These are phyloP conservation scores for Sclerotinia borealis DNA, from an alignment of 2,329 filamentous ascomycete genomes.

Conservation along the genomic window DNA sequence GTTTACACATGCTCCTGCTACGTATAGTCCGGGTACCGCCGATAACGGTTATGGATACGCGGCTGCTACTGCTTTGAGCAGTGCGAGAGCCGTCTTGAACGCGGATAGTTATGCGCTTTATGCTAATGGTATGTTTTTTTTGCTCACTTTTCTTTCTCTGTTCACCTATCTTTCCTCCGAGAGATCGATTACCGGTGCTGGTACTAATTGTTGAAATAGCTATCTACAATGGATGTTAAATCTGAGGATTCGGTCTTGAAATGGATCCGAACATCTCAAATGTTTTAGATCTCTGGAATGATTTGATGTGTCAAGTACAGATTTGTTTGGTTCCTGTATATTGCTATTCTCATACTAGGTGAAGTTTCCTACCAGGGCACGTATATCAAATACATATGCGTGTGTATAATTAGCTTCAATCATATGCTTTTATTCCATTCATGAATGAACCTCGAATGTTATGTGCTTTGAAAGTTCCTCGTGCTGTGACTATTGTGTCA, in stretches of 20 bases:
- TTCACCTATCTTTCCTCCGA: too few species aligned
- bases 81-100: conserved; percentile 49
- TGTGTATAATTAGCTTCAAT: background rate
- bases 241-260: too few species aligned
- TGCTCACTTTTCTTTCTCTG: background rate
- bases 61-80: conserved; percentile 40
- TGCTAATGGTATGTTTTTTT: conserved; percentile 1
- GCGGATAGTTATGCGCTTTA: conserved; percentile 46
- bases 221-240: background rate
- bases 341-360: background rate
- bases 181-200: accelerated
- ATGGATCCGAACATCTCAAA: background rate
- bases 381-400: background rate
- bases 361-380: background rate
- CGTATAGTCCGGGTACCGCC: conserved; percentile 48
- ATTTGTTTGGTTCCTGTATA: background rate
- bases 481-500: too few species aligned
- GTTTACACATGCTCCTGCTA: conserved; percentile 53
- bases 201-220: background rate
- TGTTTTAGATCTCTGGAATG: background rate
- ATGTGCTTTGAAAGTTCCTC: background rate
- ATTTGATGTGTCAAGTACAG: background rate
- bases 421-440: background rate
- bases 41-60: conserved; percentile 55
- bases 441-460: background rate